Conservation (phyloP, 169 alveolate genomes). For the Cryptosporidium sp. region DNA sequence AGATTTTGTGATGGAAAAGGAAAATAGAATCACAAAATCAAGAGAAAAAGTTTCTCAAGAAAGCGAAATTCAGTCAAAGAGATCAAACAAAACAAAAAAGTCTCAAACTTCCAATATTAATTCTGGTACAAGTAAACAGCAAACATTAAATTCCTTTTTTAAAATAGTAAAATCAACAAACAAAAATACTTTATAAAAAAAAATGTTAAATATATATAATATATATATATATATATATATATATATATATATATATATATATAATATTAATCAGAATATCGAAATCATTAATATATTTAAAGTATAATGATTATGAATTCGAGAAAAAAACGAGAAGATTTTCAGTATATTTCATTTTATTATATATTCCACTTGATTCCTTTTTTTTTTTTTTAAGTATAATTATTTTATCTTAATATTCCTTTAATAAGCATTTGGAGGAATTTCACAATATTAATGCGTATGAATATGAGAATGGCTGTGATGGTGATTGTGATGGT, state of each 20-base stretch:
- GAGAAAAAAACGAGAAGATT: not conserved
- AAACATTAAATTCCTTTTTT: conserved; percentile 46
- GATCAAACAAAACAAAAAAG: not conserved
- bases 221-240: no score
- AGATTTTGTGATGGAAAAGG: conserved; percentile 44
- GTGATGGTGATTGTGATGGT: not conserved
- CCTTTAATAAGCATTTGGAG: not conserved
- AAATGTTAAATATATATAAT: conserved; percentile 1
- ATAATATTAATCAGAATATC: no score
- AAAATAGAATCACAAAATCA: not conserved
- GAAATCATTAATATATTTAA: no score
- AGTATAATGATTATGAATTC: not conserved
- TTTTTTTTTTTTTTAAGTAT: no score
- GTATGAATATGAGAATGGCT: not conserved
- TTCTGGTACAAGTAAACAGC: conserved; percentile 46
- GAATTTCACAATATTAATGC: not conserved
- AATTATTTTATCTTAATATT: no score
- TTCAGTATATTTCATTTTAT: no score
- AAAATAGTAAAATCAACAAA: conserved; percentile 5
- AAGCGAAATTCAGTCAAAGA: not conserved
- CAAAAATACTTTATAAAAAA: not conserved
- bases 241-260: no score
- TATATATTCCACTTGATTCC: no score
- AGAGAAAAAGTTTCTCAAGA: not conserved
- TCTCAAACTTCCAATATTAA: not conserved